phyloP scores from a whole-genome alignment of 2,329 filamentous ascomycete species.

The Botryotinia globosa region DNA sequence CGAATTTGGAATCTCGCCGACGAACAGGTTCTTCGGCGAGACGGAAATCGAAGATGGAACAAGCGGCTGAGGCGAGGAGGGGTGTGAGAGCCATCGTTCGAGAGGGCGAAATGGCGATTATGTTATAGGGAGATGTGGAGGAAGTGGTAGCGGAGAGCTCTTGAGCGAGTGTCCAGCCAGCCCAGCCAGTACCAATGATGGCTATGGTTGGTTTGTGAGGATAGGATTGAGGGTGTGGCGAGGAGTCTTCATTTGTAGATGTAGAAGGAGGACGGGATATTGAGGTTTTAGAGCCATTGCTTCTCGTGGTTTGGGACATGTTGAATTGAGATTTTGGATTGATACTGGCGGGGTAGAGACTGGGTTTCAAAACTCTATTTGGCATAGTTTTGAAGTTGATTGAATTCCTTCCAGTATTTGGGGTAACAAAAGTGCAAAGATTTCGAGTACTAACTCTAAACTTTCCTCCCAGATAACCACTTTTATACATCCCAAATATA shows the following conservation, averaged over 20 bases:
- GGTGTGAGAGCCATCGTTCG: slow-evolving; percentile 46
- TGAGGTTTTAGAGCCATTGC: neutral
- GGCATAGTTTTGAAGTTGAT: neutral
- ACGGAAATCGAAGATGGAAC: slow-evolving; percentile 45
- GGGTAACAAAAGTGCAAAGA: neutral
- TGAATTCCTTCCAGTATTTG: neutral
- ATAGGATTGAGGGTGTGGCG: neutral
- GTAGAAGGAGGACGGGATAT: neutral
- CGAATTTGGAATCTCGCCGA: neutral
- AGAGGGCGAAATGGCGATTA: slow-evolving; percentile 44
- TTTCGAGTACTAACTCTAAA: neutral
- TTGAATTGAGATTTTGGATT: neutral
- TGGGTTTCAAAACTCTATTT: neutral
- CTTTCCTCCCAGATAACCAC: neutral
- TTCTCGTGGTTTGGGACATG: neutral
- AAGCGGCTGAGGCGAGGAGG: slow-evolving; percentile 45
- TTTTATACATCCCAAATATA: neutral
- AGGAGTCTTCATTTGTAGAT: neutral
- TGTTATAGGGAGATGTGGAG: slow-evolving; percentile 34
- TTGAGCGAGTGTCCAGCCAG: slow-evolving; percentile 41
- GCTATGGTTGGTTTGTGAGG: slow-evolving; percentile 1
- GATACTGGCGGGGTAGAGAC: neutral
- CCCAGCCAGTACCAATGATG: slow-evolving; percentile 29
- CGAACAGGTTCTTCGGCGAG: slow-evolving; percentile 44
- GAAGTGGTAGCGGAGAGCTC: slow-evolving; percentile 38